Base-by-base conservation (phyloP, 306 rosid species). In the Cicer chorassanicum region DNA sequence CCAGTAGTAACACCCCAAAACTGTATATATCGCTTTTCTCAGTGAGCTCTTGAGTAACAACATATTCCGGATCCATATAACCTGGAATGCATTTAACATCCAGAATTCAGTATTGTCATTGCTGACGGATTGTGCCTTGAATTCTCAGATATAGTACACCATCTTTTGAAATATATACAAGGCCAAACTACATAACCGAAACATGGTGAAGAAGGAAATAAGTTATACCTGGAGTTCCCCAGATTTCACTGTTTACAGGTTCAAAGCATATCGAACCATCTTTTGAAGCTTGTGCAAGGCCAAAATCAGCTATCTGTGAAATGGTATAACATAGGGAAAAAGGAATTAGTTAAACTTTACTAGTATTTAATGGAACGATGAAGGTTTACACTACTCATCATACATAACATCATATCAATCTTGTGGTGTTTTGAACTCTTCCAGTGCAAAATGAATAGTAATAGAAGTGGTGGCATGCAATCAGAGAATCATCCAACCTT, bases 41-140 rank as follows among this genome's bases (percentile, higher is more conserved):
- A 0, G 99, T 90, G 82, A 95, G 90, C 79, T 95, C 96, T 87
- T 90, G 99, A 57, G 98, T 92, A 84, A 92, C 87, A 18, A 92
- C 87, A 59, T 95, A 95, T 72, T 95, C 98, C 0, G 99, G 99
- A 84, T 95, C 99, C 95, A 95, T 95, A 65, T 95, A 95, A 82
- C 99, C 99, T 95, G 91, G 49, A 73, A 86, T 69, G 64, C 79
- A 70, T 77, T 53, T 43, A 38, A 80, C 78, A 83, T 63, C 46
- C 41, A 49, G 41, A 70, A 62, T 48, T 83, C 39, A 74, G 64
- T 14, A 24, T 44, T 59, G 57, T 74, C 38, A 64, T 24, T 21
- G 42, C 45, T 49, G 68, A 40, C 42, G 64, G 43, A 13, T 60
- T 44, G 29, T 29, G 82, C 92, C 87, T 78, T 86, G 89, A 55